Base-by-base conservation (phyloP, 106 monocot species). In the Xerophyta viscosa region DNA sequence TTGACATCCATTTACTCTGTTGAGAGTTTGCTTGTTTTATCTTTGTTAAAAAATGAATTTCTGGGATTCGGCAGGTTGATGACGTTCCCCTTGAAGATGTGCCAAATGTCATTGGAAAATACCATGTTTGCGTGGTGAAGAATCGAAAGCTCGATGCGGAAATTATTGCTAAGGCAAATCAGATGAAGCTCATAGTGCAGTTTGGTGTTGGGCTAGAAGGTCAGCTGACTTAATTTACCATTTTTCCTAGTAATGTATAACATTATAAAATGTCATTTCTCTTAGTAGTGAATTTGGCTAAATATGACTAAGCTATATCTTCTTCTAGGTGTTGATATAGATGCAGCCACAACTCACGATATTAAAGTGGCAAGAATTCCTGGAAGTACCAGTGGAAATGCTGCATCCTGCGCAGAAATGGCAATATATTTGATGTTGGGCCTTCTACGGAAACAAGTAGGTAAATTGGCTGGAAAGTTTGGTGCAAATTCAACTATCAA, bases 121-220 rank as follows among this genome's bases (percentile, higher is more conserved):
- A 96, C 58, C 74, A 89, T 64, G 14, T 89, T 20, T 89, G 96
- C 68, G 85, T 96, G 11, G 70, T 69, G 4, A 89, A 78, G 69
- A 74, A 53, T 36, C 52, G 29, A 7, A 60, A 67, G 2, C 4
- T 96, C 22, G 80, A 86, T 48, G 65, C 79, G 31, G 29, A 71
- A 55, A 31, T 79, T 46, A 89, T 96, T 68, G 62, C 81, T 29
- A 70, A 61, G 53, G 96, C 96, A 58, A 46, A 57, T 53, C 60
- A 79, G 55, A 71, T 79, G 96, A 96, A 96, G 65, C 76, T 96
- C 54, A 73, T 96, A 23, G 68, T 96, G 85, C 96, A 96, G 64
- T 96, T 66, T 69, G 89, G 89, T 71, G 96, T 96, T 67, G 96
- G 89, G 17, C 48, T 96, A 30, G 96, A 96, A 82, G 93, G 93